Base-by-base conservation (phyloP, 208 protist species). In the Leishmania lainsoni region DNA sequence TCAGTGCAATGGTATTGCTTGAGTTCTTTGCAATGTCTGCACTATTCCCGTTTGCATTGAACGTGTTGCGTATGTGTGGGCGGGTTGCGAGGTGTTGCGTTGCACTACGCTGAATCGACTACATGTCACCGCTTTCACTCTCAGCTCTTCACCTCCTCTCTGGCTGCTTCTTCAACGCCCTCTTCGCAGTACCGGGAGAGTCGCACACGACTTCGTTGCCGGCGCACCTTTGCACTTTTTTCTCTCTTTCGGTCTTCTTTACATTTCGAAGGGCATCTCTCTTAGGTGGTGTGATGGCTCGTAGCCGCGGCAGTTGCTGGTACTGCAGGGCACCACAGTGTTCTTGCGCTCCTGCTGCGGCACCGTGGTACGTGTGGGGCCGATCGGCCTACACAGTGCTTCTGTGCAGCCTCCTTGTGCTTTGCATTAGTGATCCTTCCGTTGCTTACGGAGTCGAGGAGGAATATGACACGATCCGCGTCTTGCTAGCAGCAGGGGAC, bases 401-500 rank as follows among this genome's bases (percentile, higher is more conserved):
- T 14, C 8, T 77, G 73, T 77, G 54, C 17, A 45, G 51, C 26
- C 12, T 63, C 6, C 51, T 77, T 3, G 16, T 66, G 14, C 16
- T 77, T 0, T 66, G 54, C 20, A 48, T 45, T 61, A 5, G 32
- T 20, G 16, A 16, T 35, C 22, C 32, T 12, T 32, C 35, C 3
- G 74, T 59, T 0, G 52, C 73, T 6, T 32, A 68, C 20, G 76
- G 39, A 14, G 79, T 66, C 26, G 76, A 35, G 3, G 74, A 49
- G 8, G 86, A 83, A 6, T 89, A 97, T 26, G 92, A 95, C 0
- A 81, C 45, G 16, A 83, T 85, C 10, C 90, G 90, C 17, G 10
- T 78, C 61, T 76, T 96, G 39, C 79, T 98, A 3, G 85, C 85
- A 0, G 91, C 89, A 1, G 95, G 92, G 17, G 95, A 98, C 81